A percentile compares a stretch with the other conserved stretches of the same genome.
These are phyloP conservation scores for Blastobotrys ciferrii DNA, from an alignment of 1,139 yeast species.

Conservation along the genomic window DNA sequence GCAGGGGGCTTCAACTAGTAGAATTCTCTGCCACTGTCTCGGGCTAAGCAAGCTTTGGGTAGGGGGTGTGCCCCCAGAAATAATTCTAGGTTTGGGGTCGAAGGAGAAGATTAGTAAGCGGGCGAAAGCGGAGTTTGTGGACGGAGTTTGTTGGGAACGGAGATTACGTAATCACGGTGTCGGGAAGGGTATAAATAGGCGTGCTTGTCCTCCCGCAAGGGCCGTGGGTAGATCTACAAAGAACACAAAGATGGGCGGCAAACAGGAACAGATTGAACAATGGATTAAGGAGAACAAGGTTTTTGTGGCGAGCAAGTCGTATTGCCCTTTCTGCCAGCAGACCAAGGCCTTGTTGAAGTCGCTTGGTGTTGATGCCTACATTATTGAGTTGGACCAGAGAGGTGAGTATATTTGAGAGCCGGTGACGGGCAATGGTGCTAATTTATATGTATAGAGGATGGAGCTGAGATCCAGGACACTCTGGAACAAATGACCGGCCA, in stretches of 20 bases:
- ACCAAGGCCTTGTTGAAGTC: conserved; percentile 27
- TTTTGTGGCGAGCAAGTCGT: conserved; percentile 76
- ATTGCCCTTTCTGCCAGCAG: conserved; percentile 33
- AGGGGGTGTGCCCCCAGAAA: too few relatives aligned
- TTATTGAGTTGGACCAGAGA: conserved; percentile 29
- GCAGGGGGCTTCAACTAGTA: too few relatives aligned
- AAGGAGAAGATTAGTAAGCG: too few relatives aligned
- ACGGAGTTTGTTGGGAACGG: too few relatives aligned
- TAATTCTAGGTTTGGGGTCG: too few relatives aligned
- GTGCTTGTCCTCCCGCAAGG: too few relatives aligned
- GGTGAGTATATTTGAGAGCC: conserved; percentile 3
- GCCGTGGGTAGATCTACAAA: too few relatives aligned
- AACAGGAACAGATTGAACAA: conserved; percentile 22
- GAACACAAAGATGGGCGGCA: neutral
- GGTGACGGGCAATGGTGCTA: neutral
- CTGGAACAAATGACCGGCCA: conserved; percentile 79
- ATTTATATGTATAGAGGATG: conserved; percentile 40
- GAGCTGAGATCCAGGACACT: conserved; percentile 73
- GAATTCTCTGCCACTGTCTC: too few relatives aligned
- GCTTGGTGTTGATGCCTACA: conserved; percentile 24
- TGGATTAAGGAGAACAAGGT: conserved; percentile 66
- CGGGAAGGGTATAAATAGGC: too few relatives aligned
- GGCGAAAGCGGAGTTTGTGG: too few relatives aligned
- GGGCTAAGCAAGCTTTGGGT: too few relatives aligned
- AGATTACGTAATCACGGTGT: neutral